These are phyloP conservation scores for Pyrus hybrid DNA, from an alignment of 331 rosid species.

Conservation along the genomic window DNA sequence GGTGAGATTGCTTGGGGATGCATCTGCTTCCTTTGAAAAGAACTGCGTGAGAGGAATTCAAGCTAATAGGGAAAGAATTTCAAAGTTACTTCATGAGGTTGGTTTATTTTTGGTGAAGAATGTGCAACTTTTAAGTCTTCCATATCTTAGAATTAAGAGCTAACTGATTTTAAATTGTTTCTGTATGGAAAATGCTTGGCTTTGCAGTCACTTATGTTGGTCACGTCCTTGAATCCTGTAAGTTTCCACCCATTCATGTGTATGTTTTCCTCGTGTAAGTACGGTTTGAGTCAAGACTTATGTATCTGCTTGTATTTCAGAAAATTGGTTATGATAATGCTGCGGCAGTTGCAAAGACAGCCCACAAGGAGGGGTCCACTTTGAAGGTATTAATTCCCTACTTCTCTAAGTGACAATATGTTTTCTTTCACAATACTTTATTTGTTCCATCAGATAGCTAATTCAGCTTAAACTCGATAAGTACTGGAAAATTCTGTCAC, in stretches of 20 bases:
- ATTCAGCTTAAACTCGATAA: not conserved
- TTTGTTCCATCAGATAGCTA: not conserved
- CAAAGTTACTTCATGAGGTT: slow-evolving; percentile 86
- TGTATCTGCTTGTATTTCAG: slow-evolving; percentile 34
- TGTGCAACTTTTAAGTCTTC: not conserved
- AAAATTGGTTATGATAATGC: slow-evolving; percentile 99
- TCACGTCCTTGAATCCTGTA: slow-evolving; percentile 93
- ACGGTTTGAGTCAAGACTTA: slow-evolving; percentile 11
- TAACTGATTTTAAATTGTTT: slow-evolving; percentile 15
- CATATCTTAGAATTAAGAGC: slow-evolving; percentile 11
- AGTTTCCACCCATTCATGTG: slow-evolving; percentile 26
- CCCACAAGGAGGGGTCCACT: slow-evolving; percentile 92
- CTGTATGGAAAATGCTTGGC: slow-evolving; percentile 16
- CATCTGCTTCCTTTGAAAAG: slow-evolving; percentile 89
- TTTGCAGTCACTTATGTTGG: slow-evolving; percentile 92
- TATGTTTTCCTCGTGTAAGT: not conserved
- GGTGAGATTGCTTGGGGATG: slow-evolving; percentile 86
- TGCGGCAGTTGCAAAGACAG: slow-evolving; percentile 94
- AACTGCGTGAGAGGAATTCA: slow-evolving; percentile 85
- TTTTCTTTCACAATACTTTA: not conserved
- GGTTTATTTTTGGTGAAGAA: slow-evolving; percentile 18
- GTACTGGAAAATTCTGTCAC: not conserved
- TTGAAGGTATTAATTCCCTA: slow-evolving; percentile 55
- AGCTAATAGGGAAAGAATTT: slow-evolving; percentile 88
- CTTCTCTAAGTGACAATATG: slow-evolving; percentile 4